Evolutionary conservation across 495 filamentous ascomycete species (phyloP), one percentile per base, ranked within the genome.

Genomic region (Beverwykella pulmonaria): DNA sequence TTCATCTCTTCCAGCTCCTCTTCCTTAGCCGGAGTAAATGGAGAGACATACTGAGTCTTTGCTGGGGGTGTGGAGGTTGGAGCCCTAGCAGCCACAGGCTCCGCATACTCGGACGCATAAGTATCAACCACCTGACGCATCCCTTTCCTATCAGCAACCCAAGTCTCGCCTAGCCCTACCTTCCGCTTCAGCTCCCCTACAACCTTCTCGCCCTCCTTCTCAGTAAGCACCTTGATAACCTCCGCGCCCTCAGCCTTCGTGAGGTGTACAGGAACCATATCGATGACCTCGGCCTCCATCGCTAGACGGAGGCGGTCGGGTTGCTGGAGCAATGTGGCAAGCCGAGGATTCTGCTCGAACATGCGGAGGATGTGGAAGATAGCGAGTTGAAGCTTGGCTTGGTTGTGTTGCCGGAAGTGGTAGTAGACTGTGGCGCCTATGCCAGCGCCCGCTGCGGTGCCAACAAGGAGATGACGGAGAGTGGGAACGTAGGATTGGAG

Each of bases 301-400:
- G 20, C 19, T 17, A n/a, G 2, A 30, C 41, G 19, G 8, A 62
- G 32, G 20, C 14, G 19, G 6, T 26, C n/a, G 5, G 34, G 48
- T 12, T 53, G n/a, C 5, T 36, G 49, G 19, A 62, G 47, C 1
- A 61, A 3, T 1, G 29, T 1, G 9, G 53, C 12, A 30, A 53
- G 30, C 3, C 44, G 26, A 10, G 47, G 48, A 0, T 47, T 12
- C 6, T 17, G 8, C 20, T 62, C 49, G 17, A 62, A 23, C 6
- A 54, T 44, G 20, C 59, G 59, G 59, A 44, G 19, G 48, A 62
- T 26, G 26, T 54, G 32, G n/a, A 36, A 62, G 15, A 62, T 32
- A 20, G 59, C 59, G 30, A 53, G 47, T 44, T 54, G 48, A 1
- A 62, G 32, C 58, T 61, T 61, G 8, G 58, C 58, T 9, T n/a